Evolutionary conservation across 441 rosid genomes (phyloP), one percentile per base, ranked within the genome.

Genomic region (Bocquillonia castaneifolia): DNA sequence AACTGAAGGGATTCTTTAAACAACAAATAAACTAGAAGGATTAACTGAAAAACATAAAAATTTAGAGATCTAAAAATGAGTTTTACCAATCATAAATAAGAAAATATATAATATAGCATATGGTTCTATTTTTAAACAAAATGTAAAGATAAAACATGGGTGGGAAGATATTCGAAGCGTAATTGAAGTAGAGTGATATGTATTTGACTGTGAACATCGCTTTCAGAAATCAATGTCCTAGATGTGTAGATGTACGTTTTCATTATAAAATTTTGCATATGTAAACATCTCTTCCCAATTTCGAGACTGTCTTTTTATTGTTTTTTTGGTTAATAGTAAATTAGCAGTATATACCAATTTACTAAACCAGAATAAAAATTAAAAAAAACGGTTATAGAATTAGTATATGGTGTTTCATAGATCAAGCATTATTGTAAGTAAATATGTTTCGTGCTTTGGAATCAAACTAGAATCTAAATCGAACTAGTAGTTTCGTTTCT

Each of bases 301-400:
- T 50, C 69, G 58, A 75, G 69, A 63, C 55, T 26, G 52, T 13
- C 2, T 47, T 57, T 53, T 17, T 15, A 23, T 42, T 59, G 1
- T 1, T 66, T 57, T 58, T 69, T 69, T 53, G 50, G 68, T 53
- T 60, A 26, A 66, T 14, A n/a, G 65, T 67, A 52, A 25, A 23
- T 57, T 22, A n/a, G n/a, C n/a, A n/a, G n/a, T n/a, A n/a, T n/a
- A n/a, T n/a, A n/a, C n/a, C n/a, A n/a, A n/a, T n/a, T n/a, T n/a
- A n/a, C n/a, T 0, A 40, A 31, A 8, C 13, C 28, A 58, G 40
- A 3, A 36, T 36, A 10, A 10, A 36, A 36, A 3, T 36, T 36
- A 36, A 10, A 10, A 3, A 36, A 10, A 36, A 3, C 10, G 40
- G 40, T 36, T 36, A 36, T 36, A 36, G 10, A 36, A 3, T 36